phyloP scores from a whole-genome alignment of 805 yeast genomes.

The Yarrowia yakushimensis region DNA sequence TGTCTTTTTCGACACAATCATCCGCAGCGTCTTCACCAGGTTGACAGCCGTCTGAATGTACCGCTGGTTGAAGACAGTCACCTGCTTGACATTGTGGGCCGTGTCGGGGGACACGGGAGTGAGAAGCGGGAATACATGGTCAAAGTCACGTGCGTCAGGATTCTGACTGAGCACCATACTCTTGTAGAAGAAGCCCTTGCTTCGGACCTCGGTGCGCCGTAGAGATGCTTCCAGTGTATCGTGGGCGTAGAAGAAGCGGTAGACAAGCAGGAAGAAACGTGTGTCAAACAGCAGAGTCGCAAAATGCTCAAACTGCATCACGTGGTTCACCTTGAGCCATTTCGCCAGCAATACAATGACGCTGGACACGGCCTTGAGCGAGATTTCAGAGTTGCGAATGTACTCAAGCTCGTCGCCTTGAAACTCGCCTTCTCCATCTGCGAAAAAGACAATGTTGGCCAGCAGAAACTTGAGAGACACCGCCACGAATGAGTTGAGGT shows the following conservation, averaged over 20 bases:
- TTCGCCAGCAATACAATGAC: conserved; percentile 52
- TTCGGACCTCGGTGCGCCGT: conserved; percentile 10
- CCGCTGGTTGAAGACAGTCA: conserved; percentile 27
- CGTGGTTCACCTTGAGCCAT: conserved; percentile 79
- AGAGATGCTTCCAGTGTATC: conserved; percentile 29
- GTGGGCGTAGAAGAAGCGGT: conserved; percentile 37
- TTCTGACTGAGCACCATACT: not conserved
- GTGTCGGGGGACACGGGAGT: conserved; percentile 15
- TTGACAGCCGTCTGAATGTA: conserved; percentile 42
- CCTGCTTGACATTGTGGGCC: conserved; percentile 13
- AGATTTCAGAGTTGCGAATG: conserved; percentile 56
- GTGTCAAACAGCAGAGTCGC: conserved; percentile 71
- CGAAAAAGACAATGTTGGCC: conserved; percentile 41
- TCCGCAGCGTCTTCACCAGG: conserved; percentile 53
- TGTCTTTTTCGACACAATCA: conserved; percentile 61
- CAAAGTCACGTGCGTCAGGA: not conserved
- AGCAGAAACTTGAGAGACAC: conserved; percentile 64
- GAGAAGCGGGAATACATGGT: not conserved
- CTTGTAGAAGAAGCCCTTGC: conserved; percentile 14
- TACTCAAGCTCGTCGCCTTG: conserved; percentile 41
- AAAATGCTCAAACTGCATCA: conserved; percentile 74
- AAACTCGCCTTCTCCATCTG: conserved; percentile 22
- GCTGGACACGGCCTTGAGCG: conserved; percentile 56
- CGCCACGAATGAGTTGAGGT: conserved; percentile 59
- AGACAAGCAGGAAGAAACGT: conserved; percentile 46